Percentiles rank a stretch among this genome's conserved stretches.
These are phyloP conservation scores for Mrakiaceae sp. DNA, from an alignment of 1,284 basidiomycete species.

Conservation along the genomic window DNA sequence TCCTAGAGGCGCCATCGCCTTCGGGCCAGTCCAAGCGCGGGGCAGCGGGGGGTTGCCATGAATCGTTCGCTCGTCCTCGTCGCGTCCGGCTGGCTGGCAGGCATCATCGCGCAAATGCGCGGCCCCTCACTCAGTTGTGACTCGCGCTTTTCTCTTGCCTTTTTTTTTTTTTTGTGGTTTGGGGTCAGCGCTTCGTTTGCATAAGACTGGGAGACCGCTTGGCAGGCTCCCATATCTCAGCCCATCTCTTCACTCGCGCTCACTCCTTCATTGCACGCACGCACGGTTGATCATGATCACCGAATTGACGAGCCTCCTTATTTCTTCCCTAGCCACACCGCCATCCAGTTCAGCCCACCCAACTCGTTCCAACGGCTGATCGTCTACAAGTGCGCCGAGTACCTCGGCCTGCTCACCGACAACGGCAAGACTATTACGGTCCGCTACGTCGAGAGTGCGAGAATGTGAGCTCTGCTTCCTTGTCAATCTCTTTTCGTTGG, in stretches of 20 bases:
- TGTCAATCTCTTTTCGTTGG: not conserved
- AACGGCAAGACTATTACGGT: not conserved
- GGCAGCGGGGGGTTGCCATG: no score
- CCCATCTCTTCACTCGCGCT: not conserved
- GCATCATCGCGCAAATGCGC: not conserved
- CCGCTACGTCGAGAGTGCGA: no score
- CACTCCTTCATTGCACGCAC: not conserved
- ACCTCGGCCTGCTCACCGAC: slow-evolving; percentile 13
- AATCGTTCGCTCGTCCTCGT: not conserved
- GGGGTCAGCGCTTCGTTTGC: not conserved
- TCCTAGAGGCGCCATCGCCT: no score
- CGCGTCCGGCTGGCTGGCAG: not conserved
- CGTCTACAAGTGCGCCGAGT: slow-evolving; percentile 16
- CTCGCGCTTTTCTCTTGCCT: not conserved
- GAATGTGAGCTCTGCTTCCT: not conserved
- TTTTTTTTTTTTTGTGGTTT: not conserved
- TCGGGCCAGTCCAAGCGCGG: no score
- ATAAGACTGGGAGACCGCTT: not conserved
- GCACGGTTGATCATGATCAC: no score
- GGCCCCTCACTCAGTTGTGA: not conserved
- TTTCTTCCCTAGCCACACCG: not conserved
- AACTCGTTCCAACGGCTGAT: slow-evolving; percentile 15
- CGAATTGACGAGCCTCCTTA: no score
- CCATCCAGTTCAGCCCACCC: slow-evolving; percentile 7
- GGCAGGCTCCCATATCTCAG: no score